Conservation (phyloP, 2,329 filamentous ascomycete genomes). For the Fusarium domesticum region DNA sequence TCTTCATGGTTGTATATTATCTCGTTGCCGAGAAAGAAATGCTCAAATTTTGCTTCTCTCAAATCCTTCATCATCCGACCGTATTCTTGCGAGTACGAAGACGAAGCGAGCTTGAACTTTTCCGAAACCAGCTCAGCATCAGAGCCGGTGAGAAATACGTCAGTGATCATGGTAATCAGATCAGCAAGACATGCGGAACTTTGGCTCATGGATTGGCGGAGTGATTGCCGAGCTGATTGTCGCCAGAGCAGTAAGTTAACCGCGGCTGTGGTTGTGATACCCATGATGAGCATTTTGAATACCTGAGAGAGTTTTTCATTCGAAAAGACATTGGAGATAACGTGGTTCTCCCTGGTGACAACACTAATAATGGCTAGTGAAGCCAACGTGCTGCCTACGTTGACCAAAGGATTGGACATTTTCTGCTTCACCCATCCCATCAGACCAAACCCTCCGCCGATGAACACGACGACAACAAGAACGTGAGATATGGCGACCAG, state of each 20-base stretch:
- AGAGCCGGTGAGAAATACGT: conserved; percentile 76
- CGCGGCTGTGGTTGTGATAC: conserved; percentile 64
- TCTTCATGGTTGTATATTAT: conserved; percentile 75
- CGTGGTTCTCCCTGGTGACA: conserved; percentile 83
- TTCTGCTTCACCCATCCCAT: conserved; percentile 84
- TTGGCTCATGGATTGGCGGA: conserved; percentile 69
- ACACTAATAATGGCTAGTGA: conserved; percentile 87
- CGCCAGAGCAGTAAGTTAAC: conserved; percentile 78
- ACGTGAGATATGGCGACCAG: conserved; percentile 70
- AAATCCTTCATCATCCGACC: conserved; percentile 71
- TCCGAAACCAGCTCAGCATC: conserved; percentile 71
- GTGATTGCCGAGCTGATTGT: conserved; percentile 68
- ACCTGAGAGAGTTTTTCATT: conserved; percentile 78
- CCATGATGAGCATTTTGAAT: conserved; percentile 77
- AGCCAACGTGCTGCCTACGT: conserved; percentile 79
- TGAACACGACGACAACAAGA: conserved; percentile 77
- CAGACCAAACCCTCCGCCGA: conserved; percentile 81
- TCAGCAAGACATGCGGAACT: conserved; percentile 74
- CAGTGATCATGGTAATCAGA: conserved; percentile 77
- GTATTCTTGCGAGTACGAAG: conserved; percentile 64
- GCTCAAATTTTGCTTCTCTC: conserved; percentile 83
- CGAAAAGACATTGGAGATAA: conserved; percentile 80
- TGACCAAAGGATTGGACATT: conserved; percentile 73
- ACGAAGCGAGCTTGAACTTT: conserved; percentile 59
- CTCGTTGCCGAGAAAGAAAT: conserved; percentile 78